phyloP scores from a whole-genome alignment of 176 grass and related monocot species.

The Oryza nivara region DNA sequence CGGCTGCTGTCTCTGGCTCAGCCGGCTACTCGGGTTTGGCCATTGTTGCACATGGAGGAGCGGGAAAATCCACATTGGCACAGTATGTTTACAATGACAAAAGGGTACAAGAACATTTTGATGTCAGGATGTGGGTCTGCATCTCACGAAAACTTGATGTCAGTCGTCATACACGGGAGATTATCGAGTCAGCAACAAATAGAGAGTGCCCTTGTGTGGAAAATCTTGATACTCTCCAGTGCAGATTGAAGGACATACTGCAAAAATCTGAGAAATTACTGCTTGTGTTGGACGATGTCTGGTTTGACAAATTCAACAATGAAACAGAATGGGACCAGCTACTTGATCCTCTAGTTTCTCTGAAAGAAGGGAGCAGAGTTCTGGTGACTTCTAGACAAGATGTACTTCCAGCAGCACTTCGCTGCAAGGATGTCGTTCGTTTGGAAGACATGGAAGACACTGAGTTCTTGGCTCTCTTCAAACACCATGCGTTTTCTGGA shows the following conservation, averaged over 20 bases:
- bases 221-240: slow-evolving; percentile 23
- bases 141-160: slow-evolving; percentile 27
- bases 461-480: slow-evolving; percentile 25
- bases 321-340: neutral
- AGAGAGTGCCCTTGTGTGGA: neutral
- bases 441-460: neutral
- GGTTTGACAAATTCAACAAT: neutral
- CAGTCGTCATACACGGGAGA: neutral
- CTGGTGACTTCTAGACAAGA: neutral
- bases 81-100: slow-evolving; percentile 17
- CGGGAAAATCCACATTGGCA: slow-evolving; percentile 11
- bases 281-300: slow-evolving; percentile 7
- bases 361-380: neutral
- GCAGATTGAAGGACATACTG: neutral
- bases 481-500: slow-evolving; percentile 25
- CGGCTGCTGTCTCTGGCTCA: no score
- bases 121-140: slow-evolving; percentile 39
- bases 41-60: slow-evolving; percentile 6
- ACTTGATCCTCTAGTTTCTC: neutral
- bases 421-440: neutral
- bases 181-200: slow-evolving; percentile 4
- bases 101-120: neutral
- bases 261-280: neutral
- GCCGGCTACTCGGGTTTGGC: neutral
- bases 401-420: neutral